Evolutionary conservation across 2,329 filamentous ascomycete species (phyloP).

Genomic region (Aspergillus puulaauensis): DNA sequence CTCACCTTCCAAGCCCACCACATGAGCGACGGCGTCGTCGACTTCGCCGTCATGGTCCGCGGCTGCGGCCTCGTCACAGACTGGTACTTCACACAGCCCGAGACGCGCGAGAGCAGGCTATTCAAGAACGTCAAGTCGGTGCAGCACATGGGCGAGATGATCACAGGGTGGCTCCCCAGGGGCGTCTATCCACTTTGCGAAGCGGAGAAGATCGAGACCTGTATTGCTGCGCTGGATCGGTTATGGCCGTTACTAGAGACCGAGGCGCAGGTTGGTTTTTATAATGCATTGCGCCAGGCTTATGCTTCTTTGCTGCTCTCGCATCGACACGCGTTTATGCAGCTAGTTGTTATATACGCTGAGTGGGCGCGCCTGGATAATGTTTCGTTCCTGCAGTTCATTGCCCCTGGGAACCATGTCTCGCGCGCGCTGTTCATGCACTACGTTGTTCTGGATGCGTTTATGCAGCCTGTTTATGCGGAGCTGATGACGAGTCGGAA

Average conservation of each 20-base stretch:
- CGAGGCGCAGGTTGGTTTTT: slow-evolving; percentile 28
- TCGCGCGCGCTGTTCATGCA: slow-evolving; percentile 48
- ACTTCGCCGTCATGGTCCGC: slow-evolving; percentile 37
- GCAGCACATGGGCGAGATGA: slow-evolving; percentile 1
- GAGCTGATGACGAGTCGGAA: neutral
- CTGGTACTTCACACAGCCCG: slow-evolving; percentile 29
- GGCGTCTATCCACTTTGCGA: neutral
- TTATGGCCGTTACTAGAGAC: slow-evolving; percentile 30
- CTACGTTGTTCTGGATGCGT: slow-evolving; percentile 48
- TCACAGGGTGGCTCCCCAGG: slow-evolving; percentile 6
- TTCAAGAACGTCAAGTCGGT: slow-evolving; percentile 11
- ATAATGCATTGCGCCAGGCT: slow-evolving; percentile 15
- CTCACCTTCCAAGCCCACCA: slow-evolving; percentile 35
- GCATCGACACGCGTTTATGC: neutral
- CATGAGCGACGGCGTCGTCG: slow-evolving; percentile 33
- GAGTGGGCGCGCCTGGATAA: slow-evolving; percentile 32
- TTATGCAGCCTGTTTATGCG: slow-evolving; percentile 35
- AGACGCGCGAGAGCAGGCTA: slow-evolving; percentile 12
- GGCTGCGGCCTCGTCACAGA: slow-evolving; percentile 34
- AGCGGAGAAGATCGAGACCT: slow-evolving; percentile 12
- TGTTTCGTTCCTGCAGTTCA: slow-evolving; percentile 44
- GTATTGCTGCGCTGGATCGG: slow-evolving; percentile 19
- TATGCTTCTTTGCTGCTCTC: neutral
- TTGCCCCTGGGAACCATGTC: slow-evolving; percentile 42
- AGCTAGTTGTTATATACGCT: neutral